These are phyloP conservation scores for Coniochaeta sp. DNA, from an alignment of 2,329 filamentous ascomycete genomes.

Conservation along the genomic window DNA sequence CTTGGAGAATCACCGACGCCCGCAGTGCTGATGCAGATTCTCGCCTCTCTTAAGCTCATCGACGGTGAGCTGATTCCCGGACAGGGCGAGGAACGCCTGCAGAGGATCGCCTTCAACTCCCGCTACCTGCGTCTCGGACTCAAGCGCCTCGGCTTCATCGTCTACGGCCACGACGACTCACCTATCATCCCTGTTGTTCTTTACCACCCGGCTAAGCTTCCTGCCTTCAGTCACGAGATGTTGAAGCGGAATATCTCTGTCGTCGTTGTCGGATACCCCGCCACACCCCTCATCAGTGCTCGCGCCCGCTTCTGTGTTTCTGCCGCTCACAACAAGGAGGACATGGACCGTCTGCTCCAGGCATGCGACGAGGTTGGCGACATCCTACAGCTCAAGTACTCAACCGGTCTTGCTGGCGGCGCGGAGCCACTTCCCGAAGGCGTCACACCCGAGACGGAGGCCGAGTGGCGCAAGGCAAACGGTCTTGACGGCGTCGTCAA, in stretches of 20 bases:
- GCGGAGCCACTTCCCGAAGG: slow-evolving; percentile 68
- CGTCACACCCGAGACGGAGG: slow-evolving; percentile 64
- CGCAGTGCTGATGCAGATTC: slow-evolving; percentile 84
- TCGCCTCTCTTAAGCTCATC: slow-evolving; percentile 80
- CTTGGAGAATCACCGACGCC: slow-evolving; percentile 85
- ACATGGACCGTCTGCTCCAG: slow-evolving; percentile 79
- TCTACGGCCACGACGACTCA: slow-evolving; percentile 95
- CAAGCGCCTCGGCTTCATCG: slow-evolving; percentile 93
- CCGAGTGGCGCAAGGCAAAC: slow-evolving; percentile 55
- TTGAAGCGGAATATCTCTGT: slow-evolving; percentile 95
- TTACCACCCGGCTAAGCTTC: slow-evolving; percentile 98
- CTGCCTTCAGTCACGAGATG: slow-evolving; percentile 98
- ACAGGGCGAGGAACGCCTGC: slow-evolving; percentile 90
- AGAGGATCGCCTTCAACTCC: slow-evolving; percentile 96
- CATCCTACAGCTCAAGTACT: slow-evolving; percentile 90
- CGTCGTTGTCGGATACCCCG: slow-evolving; percentile 94
- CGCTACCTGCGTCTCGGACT: slow-evolving; percentile 95
- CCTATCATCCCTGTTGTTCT: slow-evolving; percentile 92
- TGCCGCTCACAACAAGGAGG: slow-evolving; percentile 95
- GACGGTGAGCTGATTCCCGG: slow-evolving; percentile 80
- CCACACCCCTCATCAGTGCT: slow-evolving; percentile 90
- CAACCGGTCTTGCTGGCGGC: slow-evolving; percentile 89
- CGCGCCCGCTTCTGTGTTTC: slow-evolving; percentile 94
- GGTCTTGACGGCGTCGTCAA: slow-evolving; percentile 65
- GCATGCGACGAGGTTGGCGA: slow-evolving; percentile 93